Base-by-base conservation (phyloP, 2,329 filamentous ascomycete genomes). In the Aspergillus oerlinghausenensis region DNA sequence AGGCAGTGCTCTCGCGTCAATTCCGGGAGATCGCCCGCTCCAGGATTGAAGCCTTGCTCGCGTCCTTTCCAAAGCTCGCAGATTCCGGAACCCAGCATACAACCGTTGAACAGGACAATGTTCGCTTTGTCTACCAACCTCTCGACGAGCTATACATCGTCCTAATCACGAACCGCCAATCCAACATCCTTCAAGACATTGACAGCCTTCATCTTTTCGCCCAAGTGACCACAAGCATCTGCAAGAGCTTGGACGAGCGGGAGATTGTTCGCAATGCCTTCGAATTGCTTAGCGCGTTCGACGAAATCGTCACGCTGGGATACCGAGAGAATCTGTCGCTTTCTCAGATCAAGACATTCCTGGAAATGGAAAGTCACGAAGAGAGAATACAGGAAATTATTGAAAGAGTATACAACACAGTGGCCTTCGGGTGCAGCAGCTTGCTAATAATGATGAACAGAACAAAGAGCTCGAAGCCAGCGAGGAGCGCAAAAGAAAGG, bases 121-220 rank as follows among this genome's bases (percentile, higher is more conserved):
- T 99, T 71, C 93, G 94, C 79, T 99, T 97, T 73, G 94, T 99
- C 57, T 99, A 99, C 82, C 94, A 99, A 76, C 95, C 94, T 59
- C 84, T 99, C 63, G 95, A 99, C 79, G 95, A 99, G 81, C 87
- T 99, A 63, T 99, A 99, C 84, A 97, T 99, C 86, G 93, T 99
- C 64, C 86, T 99, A 70, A 97, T 99, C 78, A 99, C 95, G 75
- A 99, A 99, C 82, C 89, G 92, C 69, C 94, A 97, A 81, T 97
- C 93, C 76, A 99, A 99, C 79, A 99, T 99, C 66, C 84, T 99
- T 52, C 94, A 99, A 79, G 94, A 99, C 77, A 99, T 99, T 75
- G 94, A 97, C 78, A 96, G 94, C 58, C 84, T 99, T 59, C 95
- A 99, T 75, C 84, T 99, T 21, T 99, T 99, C 73, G 93, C 93